Conservation (phyloP, 495 filamentous ascomycete species). For the Penicillium turbatum region DNA sequence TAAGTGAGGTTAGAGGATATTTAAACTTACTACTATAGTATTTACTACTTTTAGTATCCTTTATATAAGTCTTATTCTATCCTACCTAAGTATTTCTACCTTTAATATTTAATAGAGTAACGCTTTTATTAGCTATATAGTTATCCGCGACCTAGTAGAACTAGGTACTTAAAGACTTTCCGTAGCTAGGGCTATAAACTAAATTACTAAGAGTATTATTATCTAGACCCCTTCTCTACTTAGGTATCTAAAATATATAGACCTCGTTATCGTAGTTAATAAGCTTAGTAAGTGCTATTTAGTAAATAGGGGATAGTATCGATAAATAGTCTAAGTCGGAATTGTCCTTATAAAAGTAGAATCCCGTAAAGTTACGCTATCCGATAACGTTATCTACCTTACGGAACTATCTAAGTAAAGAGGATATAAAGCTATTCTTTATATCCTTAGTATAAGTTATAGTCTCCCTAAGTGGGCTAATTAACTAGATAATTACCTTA, state of each 20-base stretch:
- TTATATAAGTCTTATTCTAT: constrained; percentile 19
- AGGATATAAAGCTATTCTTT: background rate
- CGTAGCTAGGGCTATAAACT: background rate
- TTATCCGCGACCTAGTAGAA: background rate
- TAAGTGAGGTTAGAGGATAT: too few species aligned
- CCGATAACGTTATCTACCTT: background rate
- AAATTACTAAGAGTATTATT: background rate
- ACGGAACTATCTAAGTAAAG: background rate
- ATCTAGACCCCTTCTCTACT: background rate
- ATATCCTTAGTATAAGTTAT: background rate
- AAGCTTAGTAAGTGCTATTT: background rate
- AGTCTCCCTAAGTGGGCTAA: background rate
- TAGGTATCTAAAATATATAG: background rate
- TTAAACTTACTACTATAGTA: constrained; percentile 3
- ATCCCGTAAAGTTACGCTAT: background rate
- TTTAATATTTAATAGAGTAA: too few species aligned
- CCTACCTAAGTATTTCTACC: background rate
- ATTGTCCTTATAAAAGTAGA: background rate
- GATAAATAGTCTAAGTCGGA: background rate
- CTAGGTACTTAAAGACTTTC: background rate
- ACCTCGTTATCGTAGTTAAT: background rate
- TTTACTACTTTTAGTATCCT: constrained; percentile 10
- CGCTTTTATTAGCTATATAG: background rate
- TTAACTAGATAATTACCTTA: background rate
- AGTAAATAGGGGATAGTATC: background rate